phyloP scores from a whole-genome alignment of 1,284 basidiomycete genomes.

The Moniliella sp. region DNA sequence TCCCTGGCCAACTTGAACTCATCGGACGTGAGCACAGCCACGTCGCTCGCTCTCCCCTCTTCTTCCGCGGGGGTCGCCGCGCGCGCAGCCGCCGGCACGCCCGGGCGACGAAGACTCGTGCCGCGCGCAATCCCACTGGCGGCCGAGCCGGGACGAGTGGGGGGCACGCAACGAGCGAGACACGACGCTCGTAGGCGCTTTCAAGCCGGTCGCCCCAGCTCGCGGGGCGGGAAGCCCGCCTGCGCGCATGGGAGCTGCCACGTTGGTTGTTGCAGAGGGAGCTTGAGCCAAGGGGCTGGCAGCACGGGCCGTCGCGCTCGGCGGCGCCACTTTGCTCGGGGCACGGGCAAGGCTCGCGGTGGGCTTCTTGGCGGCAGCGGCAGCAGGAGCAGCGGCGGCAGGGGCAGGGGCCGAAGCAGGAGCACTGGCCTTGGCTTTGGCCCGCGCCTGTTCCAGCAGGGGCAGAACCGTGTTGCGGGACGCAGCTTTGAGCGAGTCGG shows the following conservation, averaged over 20 bases:
- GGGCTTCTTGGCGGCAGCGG: too few species aligned
- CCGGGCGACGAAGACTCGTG: conserved; percentile 15
- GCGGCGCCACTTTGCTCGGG: not conserved
- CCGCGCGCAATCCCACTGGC: too few species aligned
- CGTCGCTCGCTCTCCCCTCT: not conserved
- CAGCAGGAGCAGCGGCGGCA: too few species aligned
- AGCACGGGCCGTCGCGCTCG: not conserved
- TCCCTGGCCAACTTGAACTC: conserved; percentile 52
- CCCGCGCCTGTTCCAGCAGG: conserved; percentile 55
- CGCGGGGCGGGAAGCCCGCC: not conserved
- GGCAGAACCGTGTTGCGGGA: conserved; percentile 65
- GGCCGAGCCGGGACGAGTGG: conserved; percentile 4
- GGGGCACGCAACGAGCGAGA: conserved; percentile 5
- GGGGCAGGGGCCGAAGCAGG: not conserved
- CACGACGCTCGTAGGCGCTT: conserved; percentile 5
- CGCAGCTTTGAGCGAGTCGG: conserved; percentile 68
- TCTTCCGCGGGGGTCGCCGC: too few species aligned
- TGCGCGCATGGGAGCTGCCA: too few species aligned
- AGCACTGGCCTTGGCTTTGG: conserved; percentile 24
- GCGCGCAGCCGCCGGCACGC: conserved; percentile 3
- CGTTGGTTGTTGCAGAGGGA: too few species aligned
- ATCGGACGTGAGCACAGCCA: conserved; percentile 52
- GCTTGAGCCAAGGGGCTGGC: too few species aligned
- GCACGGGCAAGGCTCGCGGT: too few species aligned
- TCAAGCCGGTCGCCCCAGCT: not conserved